Evolutionary conservation across 495 filamentous ascomycete genomes (phyloP).

Genomic region (Eremomyces bilateralis): DNA sequence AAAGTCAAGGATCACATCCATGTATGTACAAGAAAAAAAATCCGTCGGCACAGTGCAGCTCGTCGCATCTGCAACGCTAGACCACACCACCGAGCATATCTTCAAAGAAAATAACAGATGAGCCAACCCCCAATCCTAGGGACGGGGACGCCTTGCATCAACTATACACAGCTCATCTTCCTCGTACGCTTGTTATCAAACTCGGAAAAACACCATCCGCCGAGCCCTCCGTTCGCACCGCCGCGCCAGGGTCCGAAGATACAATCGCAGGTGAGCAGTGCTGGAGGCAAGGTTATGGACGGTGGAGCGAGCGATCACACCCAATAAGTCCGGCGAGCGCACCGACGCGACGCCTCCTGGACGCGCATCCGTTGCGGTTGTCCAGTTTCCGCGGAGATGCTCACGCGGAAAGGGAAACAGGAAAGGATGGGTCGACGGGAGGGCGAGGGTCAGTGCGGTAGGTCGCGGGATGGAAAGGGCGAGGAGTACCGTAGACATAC

Average conservation of each 20-base stretch:
- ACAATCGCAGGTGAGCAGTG: background rate
- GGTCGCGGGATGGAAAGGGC: conserved; percentile 18
- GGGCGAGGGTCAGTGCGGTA: conserved; percentile 10
- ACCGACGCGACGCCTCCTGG: background rate
- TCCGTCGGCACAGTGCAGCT: no score
- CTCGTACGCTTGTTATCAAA: conserved; percentile 1
- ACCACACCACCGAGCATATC: no score
- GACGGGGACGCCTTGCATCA: background rate
- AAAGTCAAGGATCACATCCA: no score
- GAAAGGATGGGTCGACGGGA: conserved; percentile 4
- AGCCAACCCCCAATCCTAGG: background rate
- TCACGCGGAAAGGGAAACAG: conserved; percentile 16
- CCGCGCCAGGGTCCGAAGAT: conserved; percentile 10
- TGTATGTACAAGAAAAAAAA: no score
- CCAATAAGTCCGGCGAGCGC: conserved; percentile 19
- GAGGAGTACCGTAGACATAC: conserved; percentile 11
- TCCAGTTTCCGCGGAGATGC: background rate
- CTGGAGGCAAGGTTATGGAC: conserved; percentile 2
- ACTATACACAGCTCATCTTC: background rate
- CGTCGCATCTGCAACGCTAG: no score
- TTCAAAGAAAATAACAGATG: no score
- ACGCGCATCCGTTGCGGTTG: background rate
- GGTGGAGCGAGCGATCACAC: conserved; percentile 20
- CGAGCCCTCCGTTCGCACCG: conserved; percentile 1
- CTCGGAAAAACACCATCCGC: background rate